Evolutionary conservation across 768 basidiomycete species (phyloP).

Genomic region (Trametes coccinea): DNA sequence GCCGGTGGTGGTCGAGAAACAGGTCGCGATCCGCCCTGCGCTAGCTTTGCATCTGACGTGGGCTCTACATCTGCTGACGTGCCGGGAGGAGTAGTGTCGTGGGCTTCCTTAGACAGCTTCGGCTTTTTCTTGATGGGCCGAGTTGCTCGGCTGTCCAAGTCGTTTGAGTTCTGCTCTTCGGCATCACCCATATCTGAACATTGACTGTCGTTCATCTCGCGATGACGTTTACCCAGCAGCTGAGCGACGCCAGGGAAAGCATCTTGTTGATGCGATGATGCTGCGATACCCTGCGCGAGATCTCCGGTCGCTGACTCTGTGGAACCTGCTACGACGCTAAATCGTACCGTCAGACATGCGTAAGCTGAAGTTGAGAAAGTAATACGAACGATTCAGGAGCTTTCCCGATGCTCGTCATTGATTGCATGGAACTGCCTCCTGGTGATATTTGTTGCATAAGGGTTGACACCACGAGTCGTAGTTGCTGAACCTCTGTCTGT

Average conservation of each 20-base stretch:
- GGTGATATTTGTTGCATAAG: not conserved
- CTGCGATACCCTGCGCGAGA: not conserved
- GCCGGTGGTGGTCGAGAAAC: constrained; percentile 34
- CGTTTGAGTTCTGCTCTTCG: constrained; percentile 39
- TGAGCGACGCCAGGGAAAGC: constrained; percentile 37
- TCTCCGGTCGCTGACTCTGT: not conserved
- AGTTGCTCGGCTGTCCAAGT: constrained; percentile 39
- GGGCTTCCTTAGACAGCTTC: constrained; percentile 33
- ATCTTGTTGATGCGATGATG: constrained; percentile 27
- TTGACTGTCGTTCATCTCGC: constrained; percentile 50
- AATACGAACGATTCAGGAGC: constrained; percentile 21
- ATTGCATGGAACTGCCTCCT: not conserved
- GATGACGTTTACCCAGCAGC: constrained; percentile 65
- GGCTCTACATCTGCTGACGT: not conserved
- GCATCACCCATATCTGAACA: constrained; percentile 44
- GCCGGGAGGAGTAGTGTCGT: not conserved
- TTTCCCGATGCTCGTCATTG: constrained; percentile 23
- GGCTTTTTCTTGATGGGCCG: constrained; percentile 56
- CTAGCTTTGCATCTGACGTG: not conserved
- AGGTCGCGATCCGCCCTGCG: constrained; percentile 2
- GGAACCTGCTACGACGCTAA: too few relatives aligned
- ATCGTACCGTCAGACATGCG: too few relatives aligned
- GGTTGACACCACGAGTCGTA: not conserved
- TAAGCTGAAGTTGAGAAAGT: too few relatives aligned
- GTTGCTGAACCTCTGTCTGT: constrained; percentile 20